Evolutionary conservation across 2,329 filamentous ascomycete genomes (phyloP).

Genomic region (Tolypocladium nubicola): DNA sequence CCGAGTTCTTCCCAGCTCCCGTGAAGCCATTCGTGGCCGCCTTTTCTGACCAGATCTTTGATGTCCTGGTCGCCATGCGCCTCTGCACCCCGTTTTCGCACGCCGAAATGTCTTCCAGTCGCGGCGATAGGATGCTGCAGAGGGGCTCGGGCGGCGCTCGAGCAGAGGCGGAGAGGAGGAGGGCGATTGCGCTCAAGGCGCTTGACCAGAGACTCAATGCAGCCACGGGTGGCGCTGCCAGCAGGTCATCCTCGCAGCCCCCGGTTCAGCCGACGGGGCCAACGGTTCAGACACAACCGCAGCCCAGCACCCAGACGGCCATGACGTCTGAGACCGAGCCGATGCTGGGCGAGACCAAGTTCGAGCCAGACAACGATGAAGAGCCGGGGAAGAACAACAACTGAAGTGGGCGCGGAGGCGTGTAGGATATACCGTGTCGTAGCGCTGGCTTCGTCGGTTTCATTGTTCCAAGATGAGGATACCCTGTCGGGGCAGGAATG

Average conservation of each 20-base stretch:
- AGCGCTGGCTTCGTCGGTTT: neutral
- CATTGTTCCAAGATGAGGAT: neutral
- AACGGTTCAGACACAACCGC: slow-evolving; percentile 46
- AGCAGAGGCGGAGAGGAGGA: slow-evolving; percentile 82
- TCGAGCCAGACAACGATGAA: slow-evolving; percentile 52
- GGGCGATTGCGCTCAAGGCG: slow-evolving; percentile 81
- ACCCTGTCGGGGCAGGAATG: neutral
- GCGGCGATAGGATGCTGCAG: slow-evolving; percentile 48
- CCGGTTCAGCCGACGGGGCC: slow-evolving; percentile 36
- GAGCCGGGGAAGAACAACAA: slow-evolving; percentile 18
- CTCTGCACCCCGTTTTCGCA: slow-evolving; percentile 79
- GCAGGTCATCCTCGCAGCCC: slow-evolving; percentile 17
- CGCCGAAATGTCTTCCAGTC: slow-evolving; percentile 65
- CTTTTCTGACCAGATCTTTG: slow-evolving; percentile 65
- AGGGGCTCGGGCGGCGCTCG: slow-evolving; percentile 57
- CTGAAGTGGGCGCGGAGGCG: slow-evolving; percentile 6
- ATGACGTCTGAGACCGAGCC: slow-evolving; percentile 44
- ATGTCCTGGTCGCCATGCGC: slow-evolving; percentile 60
- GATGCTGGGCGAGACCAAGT: slow-evolving; percentile 60
- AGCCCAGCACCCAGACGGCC: slow-evolving; percentile 42
- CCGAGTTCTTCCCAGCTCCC: slow-evolving; percentile 85
- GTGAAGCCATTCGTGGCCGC: slow-evolving; percentile 67
- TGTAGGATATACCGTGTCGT: neutral
- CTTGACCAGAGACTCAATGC: slow-evolving; percentile 85
- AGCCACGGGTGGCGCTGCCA: slow-evolving; percentile 47